Conservation (phyloP, 2,329 filamentous ascomycete genomes). For the Pyricularia grisea region DNA sequence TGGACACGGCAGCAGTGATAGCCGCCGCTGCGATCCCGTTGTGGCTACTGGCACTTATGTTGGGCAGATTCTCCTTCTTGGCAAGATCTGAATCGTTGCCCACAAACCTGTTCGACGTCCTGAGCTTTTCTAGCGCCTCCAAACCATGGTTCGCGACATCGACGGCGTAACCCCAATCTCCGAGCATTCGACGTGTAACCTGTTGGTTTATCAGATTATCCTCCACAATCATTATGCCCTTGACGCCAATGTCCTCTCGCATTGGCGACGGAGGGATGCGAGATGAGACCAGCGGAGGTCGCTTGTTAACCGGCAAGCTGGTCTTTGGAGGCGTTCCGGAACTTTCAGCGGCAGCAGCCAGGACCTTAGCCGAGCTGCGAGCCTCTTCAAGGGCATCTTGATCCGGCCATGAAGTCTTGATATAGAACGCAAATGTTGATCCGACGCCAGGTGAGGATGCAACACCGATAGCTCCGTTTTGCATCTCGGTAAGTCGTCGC, state of each 20-base stretch:
- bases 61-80: background rate
- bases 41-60: background rate
- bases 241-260: conserved; percentile 17
- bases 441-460: conserved; percentile 59
- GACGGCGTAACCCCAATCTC: conserved; percentile 37
- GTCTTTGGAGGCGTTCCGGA: background rate
- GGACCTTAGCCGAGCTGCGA: background rate
- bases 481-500: conserved; percentile 67
- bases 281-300: background rate
- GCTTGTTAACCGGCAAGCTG: background rate
- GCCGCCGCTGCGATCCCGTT: background rate
- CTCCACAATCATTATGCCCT: conserved; percentile 45
- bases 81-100: conserved; percentile 1
- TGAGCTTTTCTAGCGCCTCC: conserved; percentile 42
- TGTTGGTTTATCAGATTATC: conserved; percentile 54
- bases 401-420: conserved; percentile 44
- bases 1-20: background rate
- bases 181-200: conserved; percentile 41
- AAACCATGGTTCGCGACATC: conserved; percentile 47
- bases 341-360: background rate
- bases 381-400: conserved; percentile 12
- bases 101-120: conserved; percentile 17
- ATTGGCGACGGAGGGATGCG: background rate
- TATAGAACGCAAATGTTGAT: conserved; percentile 67
- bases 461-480: conserved; percentile 72